phyloP scores from a whole-genome alignment of 768 basidiomycete species.

The Lactarius deliciosus region DNA sequence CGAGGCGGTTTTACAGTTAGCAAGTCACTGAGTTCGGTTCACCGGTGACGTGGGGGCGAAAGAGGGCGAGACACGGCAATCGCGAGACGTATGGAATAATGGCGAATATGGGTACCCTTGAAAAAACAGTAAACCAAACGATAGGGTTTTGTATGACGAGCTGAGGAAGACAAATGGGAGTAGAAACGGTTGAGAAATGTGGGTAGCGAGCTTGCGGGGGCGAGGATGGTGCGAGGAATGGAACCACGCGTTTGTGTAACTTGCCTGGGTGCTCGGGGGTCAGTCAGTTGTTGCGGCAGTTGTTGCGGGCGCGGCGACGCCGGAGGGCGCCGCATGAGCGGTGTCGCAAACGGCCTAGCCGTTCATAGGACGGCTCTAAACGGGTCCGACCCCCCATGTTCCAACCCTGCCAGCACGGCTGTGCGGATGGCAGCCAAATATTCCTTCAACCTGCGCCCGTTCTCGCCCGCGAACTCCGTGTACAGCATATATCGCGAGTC shows the following conservation, averaged over 20 bases:
- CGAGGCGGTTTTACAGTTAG: neutral
- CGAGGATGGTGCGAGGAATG: neutral
- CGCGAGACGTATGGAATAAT: neutral
- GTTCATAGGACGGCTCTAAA: conserved; percentile 43
- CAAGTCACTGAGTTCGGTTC: neutral
- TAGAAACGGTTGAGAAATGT: neutral
- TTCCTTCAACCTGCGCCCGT: conserved; percentile 60
- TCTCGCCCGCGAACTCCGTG: conserved; percentile 72
- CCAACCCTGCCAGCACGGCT: conserved; percentile 73
- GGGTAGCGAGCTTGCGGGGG: neutral
- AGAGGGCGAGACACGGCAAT: neutral
- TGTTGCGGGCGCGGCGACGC: neutral
- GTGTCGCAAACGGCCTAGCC: neutral
- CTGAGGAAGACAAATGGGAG: neutral
- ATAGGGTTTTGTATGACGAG: neutral
- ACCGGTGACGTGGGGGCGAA: neutral
- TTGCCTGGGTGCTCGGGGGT: neutral
- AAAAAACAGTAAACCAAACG: no score
- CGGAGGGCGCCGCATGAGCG: neutral
- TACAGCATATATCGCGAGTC: conserved; percentile 72
- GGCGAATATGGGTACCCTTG: no score
- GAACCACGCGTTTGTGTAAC: neutral
- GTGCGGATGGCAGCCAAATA: conserved; percentile 75
- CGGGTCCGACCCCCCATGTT: conserved; percentile 74
- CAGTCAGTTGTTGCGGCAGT: neutral